Conservation (phyloP, 2,329 filamentous ascomycete species). For the Cucurbitaria berberidis region DNA sequence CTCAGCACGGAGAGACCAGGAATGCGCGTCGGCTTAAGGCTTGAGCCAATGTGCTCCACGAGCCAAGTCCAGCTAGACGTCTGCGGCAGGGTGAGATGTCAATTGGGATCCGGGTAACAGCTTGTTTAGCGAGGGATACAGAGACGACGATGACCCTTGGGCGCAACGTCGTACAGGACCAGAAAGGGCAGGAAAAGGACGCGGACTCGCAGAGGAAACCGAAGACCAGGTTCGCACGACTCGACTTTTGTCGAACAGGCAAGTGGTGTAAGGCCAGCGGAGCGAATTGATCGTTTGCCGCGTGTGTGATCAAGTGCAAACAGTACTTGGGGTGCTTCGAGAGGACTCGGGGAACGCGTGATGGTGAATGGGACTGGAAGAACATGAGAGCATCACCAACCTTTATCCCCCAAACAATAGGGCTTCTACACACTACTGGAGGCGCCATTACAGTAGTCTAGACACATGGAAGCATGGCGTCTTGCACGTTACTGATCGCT, state of each 20-base stretch:
- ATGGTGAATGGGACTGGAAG: not conserved
- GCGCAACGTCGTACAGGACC: slow-evolving; percentile 12
- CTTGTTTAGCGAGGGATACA: slow-evolving; percentile 6
- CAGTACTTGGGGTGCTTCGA: not conserved
- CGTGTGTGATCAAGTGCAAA: not conserved
- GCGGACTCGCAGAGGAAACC: slow-evolving; percentile 4
- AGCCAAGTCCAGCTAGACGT: not conserved
- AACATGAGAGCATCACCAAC: slow-evolving; percentile 3
- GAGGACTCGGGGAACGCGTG: not conserved
- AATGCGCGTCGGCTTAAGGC: not conserved
- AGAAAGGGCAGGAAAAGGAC: slow-evolving; percentile 11
- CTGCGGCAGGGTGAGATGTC: slow-evolving; percentile 3
- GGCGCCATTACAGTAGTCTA: slow-evolving; percentile 2
- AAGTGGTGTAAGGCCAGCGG: not conserved
- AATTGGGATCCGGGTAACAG: not conserved
- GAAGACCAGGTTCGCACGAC: slow-evolving; percentile 7
- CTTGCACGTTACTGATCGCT: slow-evolving; percentile 1
- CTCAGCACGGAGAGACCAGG: not conserved
- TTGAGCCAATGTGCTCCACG: not conserved
- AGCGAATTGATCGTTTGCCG: not conserved
- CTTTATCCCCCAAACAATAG: slow-evolving; percentile 1
- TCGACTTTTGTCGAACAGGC: not conserved
- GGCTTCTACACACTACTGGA: not conserved
- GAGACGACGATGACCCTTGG: slow-evolving; percentile 2
- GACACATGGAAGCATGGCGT: not conserved